Percentiles rank a stretch among this genome's conserved stretches.
These are phyloP conservation scores for Pichia sp. DNA, from an alignment of 1,139 yeast genomes.

Conservation along the genomic window DNA sequence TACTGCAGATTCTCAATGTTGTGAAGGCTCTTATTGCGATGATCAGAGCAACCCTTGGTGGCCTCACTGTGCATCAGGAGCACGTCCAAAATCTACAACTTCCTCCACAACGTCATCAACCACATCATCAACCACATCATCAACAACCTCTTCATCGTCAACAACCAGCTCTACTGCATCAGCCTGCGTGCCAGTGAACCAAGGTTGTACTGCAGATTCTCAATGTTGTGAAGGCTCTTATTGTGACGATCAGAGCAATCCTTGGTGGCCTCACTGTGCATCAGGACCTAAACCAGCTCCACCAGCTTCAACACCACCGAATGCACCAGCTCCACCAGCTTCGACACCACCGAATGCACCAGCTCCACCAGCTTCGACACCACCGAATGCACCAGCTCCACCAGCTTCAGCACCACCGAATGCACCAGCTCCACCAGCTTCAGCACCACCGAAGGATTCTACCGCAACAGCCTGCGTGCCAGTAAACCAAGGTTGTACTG, in stretches of 20 bases:
- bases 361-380: background rate
- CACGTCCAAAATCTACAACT: conserved; percentile 1
- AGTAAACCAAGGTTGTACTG: background rate
- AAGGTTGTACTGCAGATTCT: background rate
- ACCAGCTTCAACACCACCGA: conserved; percentile 2
- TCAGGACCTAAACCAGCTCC: background rate
- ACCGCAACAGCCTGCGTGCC: background rate
- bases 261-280: conserved; percentile 1
- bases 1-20: background rate
- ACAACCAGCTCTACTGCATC: background rate
- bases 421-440: background rate
- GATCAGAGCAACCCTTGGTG: background rate
- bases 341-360: conserved; percentile 1
- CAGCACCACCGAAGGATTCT: background rate
- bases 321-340: background rate
- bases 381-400: background rate
- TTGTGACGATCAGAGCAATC: background rate
- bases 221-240: conserved; percentile 1
- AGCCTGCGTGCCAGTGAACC: background rate
- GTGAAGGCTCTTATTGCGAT: conserved; percentile 1
- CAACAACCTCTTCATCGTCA: background rate
- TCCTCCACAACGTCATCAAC: conserved; percentile 3
- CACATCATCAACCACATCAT: conserved; percentile 2
- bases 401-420: background rate
- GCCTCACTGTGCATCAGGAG: background rate